Evolutionary conservation across 768 basidiomycete genomes (phyloP).

Genomic region (Saitozyma podzolica): DNA sequence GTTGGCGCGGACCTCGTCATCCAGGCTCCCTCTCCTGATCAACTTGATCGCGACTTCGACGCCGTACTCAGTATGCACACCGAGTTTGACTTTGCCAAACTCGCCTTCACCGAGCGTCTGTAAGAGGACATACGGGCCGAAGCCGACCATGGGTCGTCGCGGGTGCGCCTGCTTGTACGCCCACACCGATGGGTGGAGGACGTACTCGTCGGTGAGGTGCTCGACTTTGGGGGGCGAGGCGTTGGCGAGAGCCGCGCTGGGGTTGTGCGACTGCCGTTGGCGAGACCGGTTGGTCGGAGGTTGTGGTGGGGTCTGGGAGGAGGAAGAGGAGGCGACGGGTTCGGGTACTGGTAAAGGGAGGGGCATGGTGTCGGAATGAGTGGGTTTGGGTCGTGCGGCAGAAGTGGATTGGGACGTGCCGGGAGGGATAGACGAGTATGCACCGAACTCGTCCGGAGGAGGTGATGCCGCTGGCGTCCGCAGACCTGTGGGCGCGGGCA

Average conservation of each 20-base stretch:
- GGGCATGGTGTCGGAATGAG: slow-evolving; percentile 26
- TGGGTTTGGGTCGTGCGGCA: slow-evolving; percentile 18
- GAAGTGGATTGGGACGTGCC: slow-evolving; percentile 30
- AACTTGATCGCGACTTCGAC: slow-evolving; percentile 99
- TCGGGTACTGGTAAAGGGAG: slow-evolving; percentile 25
- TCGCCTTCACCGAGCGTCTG: slow-evolving; percentile 98
- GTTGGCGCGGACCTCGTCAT: slow-evolving; percentile 74
- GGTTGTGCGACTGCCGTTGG: slow-evolving; percentile 47
- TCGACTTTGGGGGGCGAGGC: slow-evolving; percentile 39
- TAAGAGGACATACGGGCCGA: slow-evolving; percentile 90
- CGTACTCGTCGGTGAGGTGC: slow-evolving; percentile 47
- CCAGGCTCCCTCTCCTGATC: slow-evolving; percentile 88
- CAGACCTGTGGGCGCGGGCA: slow-evolving; percentile 3
- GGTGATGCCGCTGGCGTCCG: slow-evolving; percentile 6
- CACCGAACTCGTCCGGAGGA: slow-evolving; percentile 35
- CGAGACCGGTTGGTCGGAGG: slow-evolving; percentile 5
- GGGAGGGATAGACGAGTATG: slow-evolving; percentile 11
- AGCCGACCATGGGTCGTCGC: slow-evolving; percentile 56
- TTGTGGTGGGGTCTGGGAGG: slow-evolving; percentile 5
- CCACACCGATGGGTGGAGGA: slow-evolving; percentile 52
- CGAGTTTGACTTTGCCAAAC: slow-evolving; percentile 98
- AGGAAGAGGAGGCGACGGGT: slow-evolving; percentile 16
- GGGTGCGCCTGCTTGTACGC: slow-evolving; percentile 51
- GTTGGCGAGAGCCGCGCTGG: slow-evolving; percentile 26
- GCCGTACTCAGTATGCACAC: slow-evolving; percentile 86